These are phyloP conservation scores for Plenodomus tracheiphilus DNA, from an alignment of 2,329 filamentous ascomycete species.

Conservation along the genomic window DNA sequence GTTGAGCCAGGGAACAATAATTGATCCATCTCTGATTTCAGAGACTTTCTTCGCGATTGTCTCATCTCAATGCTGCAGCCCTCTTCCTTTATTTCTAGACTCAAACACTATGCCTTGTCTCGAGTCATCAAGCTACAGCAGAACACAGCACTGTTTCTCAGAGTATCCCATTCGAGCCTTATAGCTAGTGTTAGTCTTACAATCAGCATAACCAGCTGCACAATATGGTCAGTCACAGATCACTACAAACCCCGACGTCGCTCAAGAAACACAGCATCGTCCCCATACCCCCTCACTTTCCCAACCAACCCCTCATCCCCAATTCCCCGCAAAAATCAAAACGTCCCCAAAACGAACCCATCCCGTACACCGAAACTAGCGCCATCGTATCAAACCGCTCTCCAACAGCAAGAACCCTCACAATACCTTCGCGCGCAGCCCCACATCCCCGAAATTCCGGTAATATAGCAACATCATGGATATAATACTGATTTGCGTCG, in stretches of 20 bases:
- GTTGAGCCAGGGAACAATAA: background rate
- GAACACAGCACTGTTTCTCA: too few species aligned
- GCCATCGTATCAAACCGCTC: slow-evolving; percentile 6
- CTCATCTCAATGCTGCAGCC: too few species aligned
- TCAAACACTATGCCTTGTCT: too few species aligned
- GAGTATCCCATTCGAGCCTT: too few species aligned
- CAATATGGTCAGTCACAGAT: slow-evolving; percentile 6
- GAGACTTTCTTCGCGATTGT: too few species aligned
- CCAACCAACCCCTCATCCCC: slow-evolving; percentile 3
- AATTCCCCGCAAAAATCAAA: slow-evolving; percentile 11
- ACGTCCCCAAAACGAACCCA: slow-evolving; percentile 17
- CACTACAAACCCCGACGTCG: too few species aligned
- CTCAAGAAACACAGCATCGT: slow-evolving; percentile 18
- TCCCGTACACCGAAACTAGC: slow-evolving; percentile 18
- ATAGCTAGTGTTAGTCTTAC: too few species aligned
- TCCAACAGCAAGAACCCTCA: slow-evolving; percentile 3
- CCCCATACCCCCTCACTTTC: slow-evolving; percentile 18
- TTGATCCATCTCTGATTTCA: too few species aligned
- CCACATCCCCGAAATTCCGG: slow-evolving; percentile 11
- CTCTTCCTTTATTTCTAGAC: too few species aligned
- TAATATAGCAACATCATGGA: slow-evolving; percentile 25
- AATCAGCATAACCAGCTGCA: too few species aligned
- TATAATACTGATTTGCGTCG: slow-evolving; percentile 20
- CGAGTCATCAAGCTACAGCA: too few species aligned
- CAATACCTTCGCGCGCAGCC: slow-evolving; percentile 3